A percentile compares a stretch with the other conserved stretches of the same genome.
phyloP scores from a whole-genome alignment of 2,329 filamentous ascomycete genomes.

The Colletotrichum shisoi region DNA sequence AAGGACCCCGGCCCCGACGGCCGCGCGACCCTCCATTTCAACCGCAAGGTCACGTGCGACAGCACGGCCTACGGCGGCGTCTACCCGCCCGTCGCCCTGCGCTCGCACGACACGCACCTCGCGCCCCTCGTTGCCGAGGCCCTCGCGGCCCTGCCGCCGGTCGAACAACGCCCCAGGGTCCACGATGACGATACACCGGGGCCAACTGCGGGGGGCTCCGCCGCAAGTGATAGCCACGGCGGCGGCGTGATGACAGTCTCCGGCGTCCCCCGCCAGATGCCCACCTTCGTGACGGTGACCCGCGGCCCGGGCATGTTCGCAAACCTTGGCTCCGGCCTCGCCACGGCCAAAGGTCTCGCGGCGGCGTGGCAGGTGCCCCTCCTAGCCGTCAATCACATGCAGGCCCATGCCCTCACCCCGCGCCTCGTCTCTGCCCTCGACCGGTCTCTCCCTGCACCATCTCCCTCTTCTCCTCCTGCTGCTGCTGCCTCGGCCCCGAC shows the following conservation, averaged over 20 bases:
- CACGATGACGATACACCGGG: background rate
- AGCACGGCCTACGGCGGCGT: conserved; percentile 79
- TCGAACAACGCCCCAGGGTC: conserved; percentile 9
- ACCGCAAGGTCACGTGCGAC: conserved; percentile 82
- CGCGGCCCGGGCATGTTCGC: conserved; percentile 88
- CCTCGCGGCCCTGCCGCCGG: conserved; percentile 59
- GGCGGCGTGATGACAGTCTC: conserved; percentile 35
- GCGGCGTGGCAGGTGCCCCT: conserved; percentile 84
- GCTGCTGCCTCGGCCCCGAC: background rate
- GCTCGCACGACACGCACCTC: conserved; percentile 77
- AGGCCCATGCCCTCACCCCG: conserved; percentile 91
- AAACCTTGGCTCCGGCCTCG: conserved; percentile 78
- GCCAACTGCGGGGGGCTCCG: no score
- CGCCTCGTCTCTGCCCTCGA: conserved; percentile 73
- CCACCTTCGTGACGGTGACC: conserved; percentile 88
- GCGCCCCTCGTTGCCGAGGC: conserved; percentile 73
- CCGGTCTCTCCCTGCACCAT: conserved; percentile 8
- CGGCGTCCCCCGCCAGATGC: conserved; percentile 53
- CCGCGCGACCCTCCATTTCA: conserved; percentile 72
- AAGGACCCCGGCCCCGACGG: conserved; percentile 50
- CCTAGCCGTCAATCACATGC: conserved; percentile 94
- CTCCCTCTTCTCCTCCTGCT: background rate
- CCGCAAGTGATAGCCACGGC: background rate
- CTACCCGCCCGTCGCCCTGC: conserved; percentile 76
- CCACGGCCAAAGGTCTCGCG: conserved; percentile 86